phyloP scores from a whole-genome alignment of 306 rosid genomes.

The Ceratonia siliqua region DNA sequence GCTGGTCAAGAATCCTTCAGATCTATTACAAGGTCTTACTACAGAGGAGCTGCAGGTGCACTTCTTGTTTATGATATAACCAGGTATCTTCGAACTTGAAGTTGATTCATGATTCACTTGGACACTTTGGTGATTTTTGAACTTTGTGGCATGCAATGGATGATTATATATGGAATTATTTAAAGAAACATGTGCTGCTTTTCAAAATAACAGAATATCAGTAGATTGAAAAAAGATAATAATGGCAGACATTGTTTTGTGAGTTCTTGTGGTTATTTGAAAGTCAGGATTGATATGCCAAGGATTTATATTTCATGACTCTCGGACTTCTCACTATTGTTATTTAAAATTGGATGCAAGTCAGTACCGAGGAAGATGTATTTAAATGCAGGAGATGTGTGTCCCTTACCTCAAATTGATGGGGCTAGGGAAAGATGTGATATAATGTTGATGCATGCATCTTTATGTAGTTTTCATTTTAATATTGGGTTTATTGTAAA shows the following conservation, averaged over 20 bases:
- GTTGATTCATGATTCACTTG: background rate
- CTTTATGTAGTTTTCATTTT: conserved; percentile 11
- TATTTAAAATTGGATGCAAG: background rate
- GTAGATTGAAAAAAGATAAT: background rate
- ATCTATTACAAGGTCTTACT: conserved; percentile 94
- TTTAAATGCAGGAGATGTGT: too few species aligned
- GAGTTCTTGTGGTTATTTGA: background rate
- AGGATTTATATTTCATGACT: background rate
- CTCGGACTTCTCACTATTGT: background rate
- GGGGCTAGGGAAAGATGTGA: background rate
- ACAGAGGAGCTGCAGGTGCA: conserved; percentile 98
- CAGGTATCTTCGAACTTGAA: conserved; percentile 56
- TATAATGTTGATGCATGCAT: background rate
- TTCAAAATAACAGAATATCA: background rate
- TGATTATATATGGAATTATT: background rate
- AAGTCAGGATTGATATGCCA: background rate
- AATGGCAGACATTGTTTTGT: background rate
- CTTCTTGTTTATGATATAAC: conserved; percentile 94
- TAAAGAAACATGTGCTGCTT: background rate
- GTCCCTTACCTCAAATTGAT: too few species aligned
- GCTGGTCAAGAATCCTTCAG: conserved; percentile 99
- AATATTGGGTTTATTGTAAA: conserved; percentile 5
- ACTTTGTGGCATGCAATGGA: background rate
- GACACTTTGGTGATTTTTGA: background rate
- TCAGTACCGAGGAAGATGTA: background rate